Evolutionary conservation across 2,329 filamentous ascomycete genomes (phyloP).

Genomic region (Rhexocercosporidium sp.): DNA sequence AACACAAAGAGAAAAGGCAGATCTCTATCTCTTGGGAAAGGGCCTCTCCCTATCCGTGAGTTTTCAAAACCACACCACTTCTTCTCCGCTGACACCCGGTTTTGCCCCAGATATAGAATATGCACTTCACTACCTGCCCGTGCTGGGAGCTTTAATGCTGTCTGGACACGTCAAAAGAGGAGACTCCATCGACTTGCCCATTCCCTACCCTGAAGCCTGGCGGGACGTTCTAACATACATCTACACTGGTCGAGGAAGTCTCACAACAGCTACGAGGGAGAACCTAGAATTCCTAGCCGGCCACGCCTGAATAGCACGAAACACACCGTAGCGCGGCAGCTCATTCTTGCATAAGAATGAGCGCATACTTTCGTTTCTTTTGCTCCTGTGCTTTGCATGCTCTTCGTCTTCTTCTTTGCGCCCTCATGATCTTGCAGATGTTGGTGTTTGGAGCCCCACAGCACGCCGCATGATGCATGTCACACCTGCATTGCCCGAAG

Average conservation of each 20-base stretch:
- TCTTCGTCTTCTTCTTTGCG: not conserved
- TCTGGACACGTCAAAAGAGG: slow-evolving; percentile 57
- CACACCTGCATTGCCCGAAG: slow-evolving; percentile 12
- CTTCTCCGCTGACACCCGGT: not conserved
- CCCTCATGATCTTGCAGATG: not conserved
- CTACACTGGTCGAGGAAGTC: slow-evolving; percentile 55
- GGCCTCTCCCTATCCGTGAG: slow-evolving; percentile 54
- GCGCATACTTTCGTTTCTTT: slow-evolving; percentile 3
- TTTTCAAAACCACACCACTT: slow-evolving; percentile 27
- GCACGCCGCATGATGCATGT: not conserved
- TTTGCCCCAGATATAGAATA: slow-evolving; percentile 51
- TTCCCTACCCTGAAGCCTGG: slow-evolving; percentile 64
- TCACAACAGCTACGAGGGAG: slow-evolving; percentile 53
- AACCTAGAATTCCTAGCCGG: slow-evolving; percentile 63
- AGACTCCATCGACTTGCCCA: slow-evolving; percentile 61
- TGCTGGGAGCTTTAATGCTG: slow-evolving; percentile 59
- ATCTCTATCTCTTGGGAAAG: slow-evolving; percentile 17
- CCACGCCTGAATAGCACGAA: slow-evolving; percentile 31
- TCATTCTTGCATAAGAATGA: not conserved
- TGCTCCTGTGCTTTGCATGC: not conserved
- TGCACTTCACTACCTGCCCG: slow-evolving; percentile 55
- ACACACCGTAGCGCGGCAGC: not conserved
- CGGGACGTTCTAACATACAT: slow-evolving; percentile 58
- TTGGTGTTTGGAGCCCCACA: not conserved
- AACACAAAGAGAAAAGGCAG: slow-evolving; percentile 4